Conservation (phyloP, 495 filamentous ascomycete species). For the Bryoglossum gracile region DNA sequence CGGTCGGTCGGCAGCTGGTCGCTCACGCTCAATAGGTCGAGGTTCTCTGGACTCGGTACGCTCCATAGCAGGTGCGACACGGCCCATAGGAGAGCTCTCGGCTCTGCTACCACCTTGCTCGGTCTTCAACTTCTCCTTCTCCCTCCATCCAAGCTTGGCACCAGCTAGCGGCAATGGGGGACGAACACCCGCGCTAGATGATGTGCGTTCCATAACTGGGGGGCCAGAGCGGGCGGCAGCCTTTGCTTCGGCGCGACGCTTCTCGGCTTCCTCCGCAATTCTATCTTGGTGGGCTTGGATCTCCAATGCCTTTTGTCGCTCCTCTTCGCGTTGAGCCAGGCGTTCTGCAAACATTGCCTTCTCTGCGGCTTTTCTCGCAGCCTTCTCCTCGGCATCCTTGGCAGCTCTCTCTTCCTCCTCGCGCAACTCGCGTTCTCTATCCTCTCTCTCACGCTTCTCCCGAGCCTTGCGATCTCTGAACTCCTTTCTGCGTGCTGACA, state of each 20-base stretch:
- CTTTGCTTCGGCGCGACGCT: slow-evolving; percentile 42
- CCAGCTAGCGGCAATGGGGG: slow-evolving; percentile 22
- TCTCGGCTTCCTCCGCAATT: slow-evolving; percentile 48
- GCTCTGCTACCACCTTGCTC: slow-evolving; percentile 20
- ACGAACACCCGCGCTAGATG: slow-evolving; percentile 30
- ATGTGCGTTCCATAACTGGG: slow-evolving; percentile 28
- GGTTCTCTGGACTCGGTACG: slow-evolving; percentile 43
- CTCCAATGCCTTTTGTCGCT: slow-evolving; percentile 56
- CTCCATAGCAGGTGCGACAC: slow-evolving; percentile 18
- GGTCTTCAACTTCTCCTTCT: slow-evolving; percentile 21
- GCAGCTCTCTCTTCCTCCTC: slow-evolving; percentile 81
- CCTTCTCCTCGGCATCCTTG: slow-evolving; percentile 77
- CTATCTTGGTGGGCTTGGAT: slow-evolving; percentile 41
- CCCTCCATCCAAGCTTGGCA: slow-evolving; percentile 24
- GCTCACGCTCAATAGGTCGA: too few species aligned
- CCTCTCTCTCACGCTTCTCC: slow-evolving; percentile 76
- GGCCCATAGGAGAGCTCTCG: slow-evolving; percentile 14
- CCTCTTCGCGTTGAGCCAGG: slow-evolving; percentile 76
- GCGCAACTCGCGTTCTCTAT: slow-evolving; percentile 59
- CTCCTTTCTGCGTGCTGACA: slow-evolving; percentile 78
- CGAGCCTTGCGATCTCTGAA: slow-evolving; percentile 63
- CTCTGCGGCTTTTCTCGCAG: slow-evolving; percentile 59
- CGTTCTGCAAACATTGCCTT: slow-evolving; percentile 56
- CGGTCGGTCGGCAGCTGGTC: too few species aligned
- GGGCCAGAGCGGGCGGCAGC: slow-evolving; percentile 30